Base-by-base conservation (phyloP, 345 rosid genomes). In the Melaleuca alternifolia region DNA sequence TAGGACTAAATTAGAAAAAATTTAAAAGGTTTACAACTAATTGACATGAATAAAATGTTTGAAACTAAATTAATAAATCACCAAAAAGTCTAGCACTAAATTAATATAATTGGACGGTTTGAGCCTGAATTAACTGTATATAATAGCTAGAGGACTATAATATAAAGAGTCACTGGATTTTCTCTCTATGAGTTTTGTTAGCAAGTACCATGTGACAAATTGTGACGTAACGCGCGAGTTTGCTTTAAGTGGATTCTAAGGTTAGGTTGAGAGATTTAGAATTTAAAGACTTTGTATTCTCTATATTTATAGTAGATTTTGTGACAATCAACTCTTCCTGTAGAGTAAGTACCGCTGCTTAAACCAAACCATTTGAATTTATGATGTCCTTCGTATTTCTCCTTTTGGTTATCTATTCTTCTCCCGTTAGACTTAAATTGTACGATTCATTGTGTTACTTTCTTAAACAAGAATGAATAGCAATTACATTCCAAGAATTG, bases 251-350 rank as follows among this genome's bases (percentile, higher is more conserved):
- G 75, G 3, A 6, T 28, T 61, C 20, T 14, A 28, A 3, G 75
- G 20, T 61, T 13, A 4, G 75, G 6, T 61, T 13, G 41, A 14
- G 75, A 61, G 20, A 28, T 13, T 26, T 10, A 56, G 65, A 59
- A n/a, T 59, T 59, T n/a, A 12, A 59, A 59, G 6, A 61, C 1
- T 13, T 5, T 52, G 23, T 52, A 15, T 52, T 52, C 8, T 61
- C 3, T 0, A 0, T 5, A 28, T 28, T 61, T 37, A 61, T 61
- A 61, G 30, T 61, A 37, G 20, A 61, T 61, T 61, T 61, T 4
- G 14, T 3, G 18, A 3, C 10, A 0, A 3, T 6, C 0, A 1
- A 4, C 14, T 28, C 7, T 61, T 61, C 3, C 3, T 9, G 6
- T 61, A 30, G 28, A 61, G 37, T n/a, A n/a, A 6, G 7, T 28